Conservation (phyloP, 352 stramenopile species). For the Globisporangium abappressorium region DNA sequence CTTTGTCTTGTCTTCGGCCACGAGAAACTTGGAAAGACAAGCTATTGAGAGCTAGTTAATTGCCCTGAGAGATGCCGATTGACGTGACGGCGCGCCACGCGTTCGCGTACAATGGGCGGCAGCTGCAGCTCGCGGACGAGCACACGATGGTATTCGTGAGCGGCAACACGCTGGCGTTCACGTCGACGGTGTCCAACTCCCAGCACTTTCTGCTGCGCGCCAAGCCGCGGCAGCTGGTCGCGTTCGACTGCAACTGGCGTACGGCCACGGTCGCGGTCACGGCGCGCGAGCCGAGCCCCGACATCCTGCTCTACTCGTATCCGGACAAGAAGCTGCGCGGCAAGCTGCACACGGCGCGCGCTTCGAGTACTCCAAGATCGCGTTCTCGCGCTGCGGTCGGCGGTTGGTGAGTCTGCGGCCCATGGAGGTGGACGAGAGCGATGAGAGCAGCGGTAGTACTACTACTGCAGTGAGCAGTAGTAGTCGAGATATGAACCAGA, state of each 20-base stretch:
- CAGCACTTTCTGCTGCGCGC: slow-evolving; percentile 64
- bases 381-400: slow-evolving; percentile 66
- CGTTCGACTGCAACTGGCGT: slow-evolving; percentile 67
- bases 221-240: slow-evolving; percentile 51
- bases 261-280: slow-evolving; percentile 54
- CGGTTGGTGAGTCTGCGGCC: slow-evolving; percentile 51
- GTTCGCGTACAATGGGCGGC: slow-evolving; percentile 56
- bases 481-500: neutral
- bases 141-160: slow-evolving; percentile 57
- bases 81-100: slow-evolving; percentile 61
- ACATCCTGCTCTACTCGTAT: slow-evolving; percentile 68
- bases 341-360: slow-evolving; percentile 35
- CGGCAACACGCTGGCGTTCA: slow-evolving; percentile 70
- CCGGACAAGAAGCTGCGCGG: slow-evolving; percentile 73
- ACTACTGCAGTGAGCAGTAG: neutral
- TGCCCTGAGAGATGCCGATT: slow-evolving; percentile 30
- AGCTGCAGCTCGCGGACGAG: slow-evolving; percentile 67
- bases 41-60: neutral
- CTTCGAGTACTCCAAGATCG: slow-evolving; percentile 65
- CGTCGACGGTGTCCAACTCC: slow-evolving; percentile 48
- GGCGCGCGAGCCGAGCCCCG: slow-evolving; percentile 42
- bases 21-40: neutral
- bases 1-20: neutral
- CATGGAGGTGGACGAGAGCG: slow-evolving; percentile 18
- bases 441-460: neutral